Evolutionary conservation across 768 basidiomycete species (phyloP).

Genomic region (Kwoniella mangroviensis): DNA sequence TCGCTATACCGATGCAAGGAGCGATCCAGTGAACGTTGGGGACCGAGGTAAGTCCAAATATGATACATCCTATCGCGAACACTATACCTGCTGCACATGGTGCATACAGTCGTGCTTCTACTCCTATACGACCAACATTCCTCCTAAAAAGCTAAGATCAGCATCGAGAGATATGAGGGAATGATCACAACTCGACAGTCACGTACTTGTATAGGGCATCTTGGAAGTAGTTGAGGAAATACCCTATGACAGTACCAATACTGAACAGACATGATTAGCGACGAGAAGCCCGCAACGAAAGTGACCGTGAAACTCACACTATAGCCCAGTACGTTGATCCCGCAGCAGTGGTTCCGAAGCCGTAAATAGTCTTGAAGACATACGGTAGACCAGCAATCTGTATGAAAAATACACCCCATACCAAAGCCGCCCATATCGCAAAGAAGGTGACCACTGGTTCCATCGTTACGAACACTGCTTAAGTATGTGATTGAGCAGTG

Average conservation of each 20-base stretch:
- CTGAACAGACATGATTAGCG: conserved; percentile 22
- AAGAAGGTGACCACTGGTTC: conserved; percentile 78
- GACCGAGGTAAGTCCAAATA: conserved; percentile 72
- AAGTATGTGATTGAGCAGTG: not conserved
- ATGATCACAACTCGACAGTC: not conserved
- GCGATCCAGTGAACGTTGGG: conserved; percentile 68
- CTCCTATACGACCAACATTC: conserved; percentile 42
- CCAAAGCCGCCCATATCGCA: conserved; percentile 61
- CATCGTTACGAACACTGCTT: conserved; percentile 67
- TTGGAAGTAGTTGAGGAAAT: conserved; percentile 42
- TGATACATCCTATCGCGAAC: conserved; percentile 60
- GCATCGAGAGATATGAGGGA: not conserved
- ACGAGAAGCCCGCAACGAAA: not conserved
- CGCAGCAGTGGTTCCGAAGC: conserved; percentile 66
- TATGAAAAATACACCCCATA: conserved; percentile 76
- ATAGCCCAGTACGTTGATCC: conserved; percentile 69
- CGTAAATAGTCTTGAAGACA: conserved; percentile 66
- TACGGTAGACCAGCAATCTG: conserved; percentile 63
- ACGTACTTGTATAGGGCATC: conserved; percentile 44
- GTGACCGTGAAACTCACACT: conserved; percentile 40
- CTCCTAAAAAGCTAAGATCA: conserved; percentile 19
- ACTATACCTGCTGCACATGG: conserved; percentile 50
- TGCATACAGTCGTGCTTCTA: conserved; percentile 53
- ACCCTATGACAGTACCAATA: conserved; percentile 40
- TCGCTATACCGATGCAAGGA: conserved; percentile 64